A percentile compares a stretch with the other conserved stretches of the same genome.
phyloP scores from a whole-genome alignment of 176 grass and related monocot genomes.

The Juncus effusus region DNA sequence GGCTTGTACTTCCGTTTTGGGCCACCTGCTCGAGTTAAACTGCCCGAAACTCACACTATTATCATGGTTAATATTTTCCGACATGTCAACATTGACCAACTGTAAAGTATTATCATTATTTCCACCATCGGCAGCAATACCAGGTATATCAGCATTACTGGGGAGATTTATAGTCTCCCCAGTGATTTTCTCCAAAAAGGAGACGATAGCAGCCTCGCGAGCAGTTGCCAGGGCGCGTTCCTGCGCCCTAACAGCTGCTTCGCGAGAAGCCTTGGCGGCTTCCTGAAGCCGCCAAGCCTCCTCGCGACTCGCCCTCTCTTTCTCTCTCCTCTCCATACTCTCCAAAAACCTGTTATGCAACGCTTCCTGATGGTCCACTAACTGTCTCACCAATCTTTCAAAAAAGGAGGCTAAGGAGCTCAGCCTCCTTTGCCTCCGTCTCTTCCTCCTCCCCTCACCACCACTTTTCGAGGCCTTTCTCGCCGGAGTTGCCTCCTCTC shows the following conservation, averaged over 20 bases:
- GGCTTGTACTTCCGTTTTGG: slow-evolving; percentile 79
- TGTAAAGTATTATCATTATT: slow-evolving; percentile 20
- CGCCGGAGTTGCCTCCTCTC: slow-evolving; percentile 55
- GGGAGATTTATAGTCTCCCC: slow-evolving; percentile 63
- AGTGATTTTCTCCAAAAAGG: slow-evolving; percentile 80
- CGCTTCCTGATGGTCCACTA: slow-evolving; percentile 96
- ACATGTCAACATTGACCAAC: slow-evolving; percentile 19
- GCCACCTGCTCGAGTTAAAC: slow-evolving; percentile 60
- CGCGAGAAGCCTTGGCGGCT: slow-evolving; percentile 56
- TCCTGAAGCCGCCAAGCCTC: slow-evolving; percentile 84
- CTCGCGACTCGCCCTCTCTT: slow-evolving; percentile 61
- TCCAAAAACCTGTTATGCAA: slow-evolving; percentile 89
- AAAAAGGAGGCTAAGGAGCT: slow-evolving; percentile 80
- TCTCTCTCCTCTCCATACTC: slow-evolving; percentile 81
- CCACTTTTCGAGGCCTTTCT: slow-evolving; percentile 35
- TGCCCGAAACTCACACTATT: slow-evolving; percentile 7
- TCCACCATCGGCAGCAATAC: background rate
- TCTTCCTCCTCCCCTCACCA: slow-evolving; percentile 51
- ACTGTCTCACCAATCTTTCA: slow-evolving; percentile 67
- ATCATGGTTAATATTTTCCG: slow-evolving; percentile 24
- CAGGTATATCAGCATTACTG: background rate
- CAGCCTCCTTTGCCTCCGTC: slow-evolving; percentile 62
- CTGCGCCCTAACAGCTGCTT: slow-evolving; percentile 50
- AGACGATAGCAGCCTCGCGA: slow-evolving; percentile 67
- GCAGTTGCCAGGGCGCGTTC: slow-evolving; percentile 65